These are phyloP conservation scores for Leonotis leonurus DNA, from an alignment of 257 asterid species.

Conservation along the genomic window DNA sequence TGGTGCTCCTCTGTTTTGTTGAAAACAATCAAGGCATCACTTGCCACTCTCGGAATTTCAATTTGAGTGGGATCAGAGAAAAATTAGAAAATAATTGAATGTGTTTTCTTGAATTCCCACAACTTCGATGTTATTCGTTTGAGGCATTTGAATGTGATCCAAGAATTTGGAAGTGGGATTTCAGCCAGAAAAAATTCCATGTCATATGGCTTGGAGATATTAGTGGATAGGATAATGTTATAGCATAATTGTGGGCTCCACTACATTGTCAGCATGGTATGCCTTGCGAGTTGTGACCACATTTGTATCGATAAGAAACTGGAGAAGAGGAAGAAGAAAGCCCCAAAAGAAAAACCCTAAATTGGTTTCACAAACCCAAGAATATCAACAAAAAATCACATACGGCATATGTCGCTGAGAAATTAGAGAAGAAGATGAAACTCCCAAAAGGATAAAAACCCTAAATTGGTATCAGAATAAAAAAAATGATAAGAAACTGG, in stretches of 20 bases:
- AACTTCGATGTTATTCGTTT: not conserved
- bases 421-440: no score
- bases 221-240: slow-evolving; percentile 64
- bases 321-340: no score
- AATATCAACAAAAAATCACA: no score
- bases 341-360: no score
- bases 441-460: no score
- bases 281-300: no score
- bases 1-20: not conserved
- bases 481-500: no score
- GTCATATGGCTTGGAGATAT: slow-evolving; percentile 29
- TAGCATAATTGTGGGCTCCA: slow-evolving; percentile 24
- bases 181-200: slow-evolving; percentile 38
- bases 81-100: not conserved
- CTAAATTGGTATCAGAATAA: no score
- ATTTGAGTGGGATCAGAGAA: not conserved
- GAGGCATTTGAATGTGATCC: slow-evolving; percentile 28
- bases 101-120: not conserved
- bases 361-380: no score
- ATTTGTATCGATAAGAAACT: no score
- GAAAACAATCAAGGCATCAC: not conserved
- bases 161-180: slow-evolving; percentile 33
- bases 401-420: no score
- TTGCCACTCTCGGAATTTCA: not conserved
- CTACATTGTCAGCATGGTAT: no score